Evolutionary conservation across 805 yeast species (phyloP), one percentile per base, ranked within the genome.

Genomic region (Zygosaccharomyces gambellarensis): DNA sequence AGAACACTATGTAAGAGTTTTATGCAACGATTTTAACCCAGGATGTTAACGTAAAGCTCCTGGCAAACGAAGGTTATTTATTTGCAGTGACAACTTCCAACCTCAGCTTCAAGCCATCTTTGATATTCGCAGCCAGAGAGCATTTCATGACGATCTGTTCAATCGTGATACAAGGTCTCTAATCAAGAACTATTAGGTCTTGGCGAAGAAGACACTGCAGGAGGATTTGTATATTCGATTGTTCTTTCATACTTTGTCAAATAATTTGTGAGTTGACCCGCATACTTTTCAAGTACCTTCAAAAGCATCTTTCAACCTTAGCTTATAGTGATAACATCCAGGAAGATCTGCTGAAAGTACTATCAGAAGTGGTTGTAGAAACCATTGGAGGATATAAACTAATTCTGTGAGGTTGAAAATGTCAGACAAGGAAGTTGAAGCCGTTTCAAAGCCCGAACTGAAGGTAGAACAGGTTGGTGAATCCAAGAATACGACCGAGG

Each of bases 1-100:
- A 92, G 71, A 90, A 92, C 65, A 73, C 68, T 23, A 71, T 74
- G 61, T 77, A 63, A 54, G 34, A 23, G 17, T n/a, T n/a, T 4
- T 40, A 38, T 12, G n/a, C 21, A 25, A n/a, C n/a, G 25, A 25
- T 25, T 25, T 27, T 21, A n/a, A 21, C 5, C 32, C 36, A 27
- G 17, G 4, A 6, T 9, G 27, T 23, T 21, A 12, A 25, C 5
- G 2, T 8, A 8, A 7, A 21, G 21, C 17, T 21, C n/a, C 21
- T 36, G 32, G n/a, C 5, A 17, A 34, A 14, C 21, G 6, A 32
- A 31, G 36, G 9, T 8, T 30, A 30, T 30, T 23, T 23, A 21
- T 36, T 36, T 10, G 17, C 21, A 23, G 11, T 23, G 27, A 36
- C 27, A 23, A 36, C 11, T 25, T 25, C 9, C 9, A 25, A 25